These are phyloP conservation scores for Candida glaebosa DNA, from an alignment of 805 yeast species.

Conservation along the genomic window DNA sequence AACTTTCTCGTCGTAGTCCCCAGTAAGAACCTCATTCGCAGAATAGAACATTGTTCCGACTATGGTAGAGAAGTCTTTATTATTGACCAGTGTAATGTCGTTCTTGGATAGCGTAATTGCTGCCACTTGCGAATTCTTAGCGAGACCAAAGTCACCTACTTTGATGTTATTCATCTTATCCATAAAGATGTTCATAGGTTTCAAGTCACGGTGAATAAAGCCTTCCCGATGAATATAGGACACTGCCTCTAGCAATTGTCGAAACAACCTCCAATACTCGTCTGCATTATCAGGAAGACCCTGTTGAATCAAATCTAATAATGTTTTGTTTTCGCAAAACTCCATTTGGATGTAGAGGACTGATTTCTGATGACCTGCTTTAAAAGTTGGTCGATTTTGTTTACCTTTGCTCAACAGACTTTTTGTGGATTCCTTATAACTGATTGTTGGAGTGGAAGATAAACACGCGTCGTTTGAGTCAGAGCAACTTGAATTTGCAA, in stretches of 20 bases:
- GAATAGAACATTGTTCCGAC: constrained; percentile 94
- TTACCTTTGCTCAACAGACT: neutral
- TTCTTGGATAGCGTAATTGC: constrained; percentile 35
- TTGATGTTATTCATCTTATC: constrained; percentile 86
- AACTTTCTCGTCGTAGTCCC: constrained; percentile 87
- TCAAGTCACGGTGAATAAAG: constrained; percentile 90
- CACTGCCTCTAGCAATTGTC: constrained; percentile 87
- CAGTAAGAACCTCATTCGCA: constrained; percentile 80
- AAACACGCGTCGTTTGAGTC: constrained; percentile 3
- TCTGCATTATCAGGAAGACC: constrained; percentile 67
- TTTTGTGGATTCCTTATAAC: neutral
- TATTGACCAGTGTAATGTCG: constrained; percentile 30
- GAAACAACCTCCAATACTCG: constrained; percentile 85
- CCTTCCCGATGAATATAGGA: constrained; percentile 91
- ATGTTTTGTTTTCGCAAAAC: constrained; percentile 92
- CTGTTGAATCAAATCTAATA: constrained; percentile 72
- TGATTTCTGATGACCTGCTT: constrained; percentile 30
- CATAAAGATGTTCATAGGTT: constrained; percentile 93
- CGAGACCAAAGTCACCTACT: constrained; percentile 96
- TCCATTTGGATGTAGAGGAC: constrained; percentile 97
- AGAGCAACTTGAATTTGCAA: constrained; percentile 24
- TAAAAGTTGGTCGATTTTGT: neutral
- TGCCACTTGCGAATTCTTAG: constrained; percentile 72
- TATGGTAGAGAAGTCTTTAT: constrained; percentile 82
- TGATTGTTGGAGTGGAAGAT: neutral